Conservation (phyloP, 129 eudicot genomes). For the Deinandra increscens region DNA sequence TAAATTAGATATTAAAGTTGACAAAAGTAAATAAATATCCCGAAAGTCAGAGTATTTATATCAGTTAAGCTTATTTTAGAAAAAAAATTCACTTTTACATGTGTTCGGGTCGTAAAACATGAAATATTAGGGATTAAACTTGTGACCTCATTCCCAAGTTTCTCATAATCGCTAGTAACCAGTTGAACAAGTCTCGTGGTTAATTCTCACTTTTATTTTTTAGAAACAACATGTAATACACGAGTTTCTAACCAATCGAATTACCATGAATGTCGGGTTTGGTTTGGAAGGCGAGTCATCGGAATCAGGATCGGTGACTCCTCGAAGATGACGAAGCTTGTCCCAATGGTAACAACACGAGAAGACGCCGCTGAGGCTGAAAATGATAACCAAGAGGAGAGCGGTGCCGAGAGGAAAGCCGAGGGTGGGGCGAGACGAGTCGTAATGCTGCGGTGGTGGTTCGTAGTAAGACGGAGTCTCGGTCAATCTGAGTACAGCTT, state of each 20-base stretch:
- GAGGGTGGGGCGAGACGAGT: slow-evolving; percentile 59
- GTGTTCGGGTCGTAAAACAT: no score
- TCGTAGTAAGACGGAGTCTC: slow-evolving; percentile 44
- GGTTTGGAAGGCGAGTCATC: slow-evolving; percentile 40
- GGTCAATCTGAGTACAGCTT: slow-evolving; percentile 26
- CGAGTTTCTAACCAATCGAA: neutral
- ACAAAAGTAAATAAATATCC: no score
- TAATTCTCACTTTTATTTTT: no score
- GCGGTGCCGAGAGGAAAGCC: slow-evolving; percentile 87
- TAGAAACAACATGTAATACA: no score
- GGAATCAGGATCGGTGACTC: slow-evolving; percentile 33
- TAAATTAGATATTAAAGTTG: no score
- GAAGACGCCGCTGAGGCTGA: slow-evolving; percentile 76
- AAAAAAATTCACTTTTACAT: no score
- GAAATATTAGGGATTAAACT: no score
- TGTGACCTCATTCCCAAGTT: no score
- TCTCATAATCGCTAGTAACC: no score
- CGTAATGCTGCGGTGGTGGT: slow-evolving; percentile 42
- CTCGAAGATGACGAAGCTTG: slow-evolving; percentile 47
- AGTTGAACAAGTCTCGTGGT: no score
- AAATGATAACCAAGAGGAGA: slow-evolving; percentile 54
- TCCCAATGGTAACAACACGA: slow-evolving; percentile 90
- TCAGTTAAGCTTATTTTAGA: no score
- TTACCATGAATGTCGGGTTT: slow-evolving; percentile 41
- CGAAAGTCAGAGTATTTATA: no score